Conservation (phyloP, 2,329 filamentous ascomycete genomes). For the Mollisia scopiformis region DNA sequence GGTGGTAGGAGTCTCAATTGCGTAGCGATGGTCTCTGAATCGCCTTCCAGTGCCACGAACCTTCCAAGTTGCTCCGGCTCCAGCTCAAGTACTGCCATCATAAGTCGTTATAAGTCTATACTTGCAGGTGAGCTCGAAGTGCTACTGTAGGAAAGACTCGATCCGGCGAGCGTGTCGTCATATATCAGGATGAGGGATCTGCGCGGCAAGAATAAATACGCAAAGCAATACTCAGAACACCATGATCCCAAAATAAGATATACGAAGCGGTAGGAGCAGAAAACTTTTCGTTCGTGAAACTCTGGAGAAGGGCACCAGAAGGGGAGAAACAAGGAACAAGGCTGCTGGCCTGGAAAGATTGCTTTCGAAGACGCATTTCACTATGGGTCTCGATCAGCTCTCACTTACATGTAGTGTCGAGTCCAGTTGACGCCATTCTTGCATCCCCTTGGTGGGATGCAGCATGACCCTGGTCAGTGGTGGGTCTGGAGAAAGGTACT, state of each 20-base stretch:
- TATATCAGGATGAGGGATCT: not conserved
- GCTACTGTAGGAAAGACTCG: slow-evolving; percentile 13
- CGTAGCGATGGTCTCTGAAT: slow-evolving; percentile 55
- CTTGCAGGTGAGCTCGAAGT: not conserved
- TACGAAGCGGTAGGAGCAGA: not conserved
- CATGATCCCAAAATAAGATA: not conserved
- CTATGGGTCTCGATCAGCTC: slow-evolving; percentile 14
- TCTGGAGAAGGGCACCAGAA: not conserved
- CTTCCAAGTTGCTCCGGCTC: slow-evolving; percentile 41
- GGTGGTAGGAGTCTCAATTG: slow-evolving; percentile 63
- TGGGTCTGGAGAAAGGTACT: slow-evolving; percentile 1
- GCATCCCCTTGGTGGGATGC: slow-evolving; percentile 2
- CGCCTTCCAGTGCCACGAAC: slow-evolving; percentile 64
- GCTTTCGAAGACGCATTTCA: slow-evolving; percentile 9
- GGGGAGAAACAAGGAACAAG: not conserved
- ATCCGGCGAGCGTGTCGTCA: slow-evolving; percentile 17
- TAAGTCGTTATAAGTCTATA: not conserved
- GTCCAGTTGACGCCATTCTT: slow-evolving; percentile 14
- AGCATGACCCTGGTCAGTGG: slow-evolving; percentile 6
- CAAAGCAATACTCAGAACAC: not conserved
- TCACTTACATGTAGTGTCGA: slow-evolving; percentile 7
- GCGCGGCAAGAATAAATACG: not conserved
- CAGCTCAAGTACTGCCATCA: slow-evolving; percentile 1
- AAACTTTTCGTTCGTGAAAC: not conserved
- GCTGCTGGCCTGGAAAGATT: not conserved